Conservation (phyloP, 768 basidiomycete species). For the Boletus rufocinnamomeus region DNA sequence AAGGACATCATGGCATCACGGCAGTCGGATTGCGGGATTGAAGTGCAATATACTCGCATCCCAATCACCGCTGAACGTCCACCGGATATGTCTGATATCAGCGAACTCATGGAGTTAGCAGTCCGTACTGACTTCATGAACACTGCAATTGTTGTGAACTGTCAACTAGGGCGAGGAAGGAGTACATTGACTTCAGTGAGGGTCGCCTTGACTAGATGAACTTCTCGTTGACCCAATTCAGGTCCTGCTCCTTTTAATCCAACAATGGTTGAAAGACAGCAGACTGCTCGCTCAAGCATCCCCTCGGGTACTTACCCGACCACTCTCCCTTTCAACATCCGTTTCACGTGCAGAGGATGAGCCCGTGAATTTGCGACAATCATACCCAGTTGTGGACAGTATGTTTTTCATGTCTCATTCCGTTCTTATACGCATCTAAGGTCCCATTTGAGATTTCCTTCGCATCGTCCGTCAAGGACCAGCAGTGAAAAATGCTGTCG, state of each 20-base stretch:
- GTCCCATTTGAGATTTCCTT: slow-evolving; percentile 58
- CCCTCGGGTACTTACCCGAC: slow-evolving; percentile 32
- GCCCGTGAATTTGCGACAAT: slow-evolving; percentile 48
- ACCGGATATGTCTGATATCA: slow-evolving; percentile 73
- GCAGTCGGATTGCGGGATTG: slow-evolving; percentile 45
- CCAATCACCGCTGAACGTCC: slow-evolving; percentile 91
- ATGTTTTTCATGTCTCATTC: slow-evolving; percentile 25
- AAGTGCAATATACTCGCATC: slow-evolving; percentile 78
- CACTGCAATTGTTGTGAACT: slow-evolving; percentile 90
- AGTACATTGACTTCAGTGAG: slow-evolving; percentile 87
- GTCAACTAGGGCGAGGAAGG: slow-evolving; percentile 90
- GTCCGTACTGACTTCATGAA: slow-evolving; percentile 64
- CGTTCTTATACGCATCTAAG: slow-evolving; percentile 2
- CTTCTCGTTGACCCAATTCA: slow-evolving; percentile 28
- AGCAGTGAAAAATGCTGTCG: slow-evolving; percentile 81
- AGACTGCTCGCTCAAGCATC: slow-evolving; percentile 34
- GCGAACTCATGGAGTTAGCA: slow-evolving; percentile 77
- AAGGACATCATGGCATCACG: slow-evolving; percentile 84
- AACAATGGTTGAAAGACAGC: slow-evolving; percentile 70
- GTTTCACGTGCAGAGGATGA: slow-evolving; percentile 33
- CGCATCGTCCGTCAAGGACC: slow-evolving; percentile 87
- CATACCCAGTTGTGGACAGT: slow-evolving; percentile 92
- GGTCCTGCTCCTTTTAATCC: slow-evolving; percentile 82
- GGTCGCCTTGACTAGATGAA: slow-evolving; percentile 1
- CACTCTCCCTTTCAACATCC: slow-evolving; percentile 47